Percentiles rank a stretch among this genome's conserved stretches.
Evolutionary conservation across 1,284 basidiomycete genomes (phyloP).

Genomic region (Wallemia hederae): DNA sequence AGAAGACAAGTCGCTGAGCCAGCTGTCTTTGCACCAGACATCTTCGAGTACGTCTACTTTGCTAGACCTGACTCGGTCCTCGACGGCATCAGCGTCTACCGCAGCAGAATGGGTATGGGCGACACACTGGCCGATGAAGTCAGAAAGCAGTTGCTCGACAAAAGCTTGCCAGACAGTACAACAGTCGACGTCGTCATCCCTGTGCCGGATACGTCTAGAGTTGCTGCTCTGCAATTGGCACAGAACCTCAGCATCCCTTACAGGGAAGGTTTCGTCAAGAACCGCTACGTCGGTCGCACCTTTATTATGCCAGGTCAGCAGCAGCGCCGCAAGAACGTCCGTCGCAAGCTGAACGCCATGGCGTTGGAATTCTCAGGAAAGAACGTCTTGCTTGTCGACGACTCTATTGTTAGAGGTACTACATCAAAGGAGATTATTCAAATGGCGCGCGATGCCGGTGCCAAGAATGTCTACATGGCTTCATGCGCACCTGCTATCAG

Average conservation of each 20-base stretch:
- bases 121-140: conserved; percentile 78
- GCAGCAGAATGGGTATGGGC: conserved; percentile 97
- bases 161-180: conserved; percentile 11
- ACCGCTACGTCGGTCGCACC: conserved; percentile 88
- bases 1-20: conserved; percentile 40
- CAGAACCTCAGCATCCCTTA: conserved; percentile 75
- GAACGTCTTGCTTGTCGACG: conserved; percentile 85
- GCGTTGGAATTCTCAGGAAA: conserved; percentile 87
- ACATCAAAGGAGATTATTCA: conserved; percentile 97
- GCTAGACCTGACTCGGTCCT: conserved; percentile 91
- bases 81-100: conserved; percentile 90
- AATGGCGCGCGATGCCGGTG: conserved; percentile 97
- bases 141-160: conserved; percentile 34
- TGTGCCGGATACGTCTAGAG: conserved; percentile 83
- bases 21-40: conserved; percentile 73
- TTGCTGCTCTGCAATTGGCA: conserved; percentile 81
- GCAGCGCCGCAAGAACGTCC: conserved; percentile 75
- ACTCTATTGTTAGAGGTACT: conserved; percentile 94
- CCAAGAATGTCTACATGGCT: conserved; percentile 87
- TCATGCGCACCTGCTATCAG: conserved; percentile 91
- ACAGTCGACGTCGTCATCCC: conserved; percentile 83
- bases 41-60: conserved; percentile 98
- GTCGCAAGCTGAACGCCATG: conserved; percentile 94
- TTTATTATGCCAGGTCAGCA: conserved; percentile 99
- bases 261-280: conserved; percentile 96